Conservation (phyloP, 2,329 filamentous ascomycete genomes). For the Trichothecium roseum region DNA sequence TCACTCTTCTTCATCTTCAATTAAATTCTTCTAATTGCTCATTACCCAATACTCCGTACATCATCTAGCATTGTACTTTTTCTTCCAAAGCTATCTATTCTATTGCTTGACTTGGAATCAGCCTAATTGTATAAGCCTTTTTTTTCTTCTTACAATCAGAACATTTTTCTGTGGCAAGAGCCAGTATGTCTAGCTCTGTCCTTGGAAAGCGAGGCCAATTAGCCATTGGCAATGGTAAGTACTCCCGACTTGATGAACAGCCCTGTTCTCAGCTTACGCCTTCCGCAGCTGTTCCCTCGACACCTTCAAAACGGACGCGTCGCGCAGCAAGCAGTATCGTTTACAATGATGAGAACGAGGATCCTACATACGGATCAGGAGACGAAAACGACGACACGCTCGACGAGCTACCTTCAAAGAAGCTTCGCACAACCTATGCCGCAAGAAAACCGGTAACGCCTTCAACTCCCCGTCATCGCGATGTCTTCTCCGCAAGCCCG, state of each 20-base stretch:
- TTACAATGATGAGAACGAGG: slow-evolving; percentile 59
- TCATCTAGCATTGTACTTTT: neutral
- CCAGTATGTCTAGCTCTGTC: slow-evolving; percentile 2
- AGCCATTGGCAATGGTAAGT: slow-evolving; percentile 19
- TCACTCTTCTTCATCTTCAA: neutral
- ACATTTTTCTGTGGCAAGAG: neutral
- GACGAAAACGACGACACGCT: slow-evolving; percentile 25
- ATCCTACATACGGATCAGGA: slow-evolving; percentile 33
- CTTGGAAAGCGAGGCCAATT: slow-evolving; percentile 24
- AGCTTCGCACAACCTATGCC: slow-evolving; percentile 17
- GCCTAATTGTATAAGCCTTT: slow-evolving; percentile 1
- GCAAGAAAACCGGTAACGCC: slow-evolving; percentile 45
- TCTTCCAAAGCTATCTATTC: neutral
- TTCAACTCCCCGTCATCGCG: slow-evolving; percentile 65
- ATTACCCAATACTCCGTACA: neutral
- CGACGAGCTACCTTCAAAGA: slow-evolving; percentile 21
- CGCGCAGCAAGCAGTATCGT: slow-evolving; percentile 29
- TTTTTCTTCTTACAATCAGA: neutral
- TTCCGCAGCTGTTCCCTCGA: slow-evolving; percentile 1
- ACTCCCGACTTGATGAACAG: neutral
- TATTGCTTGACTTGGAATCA: slow-evolving; percentile 1
- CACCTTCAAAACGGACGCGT: slow-evolving; percentile 8
- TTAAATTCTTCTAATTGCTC: no score
- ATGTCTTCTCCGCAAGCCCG: slow-evolving; percentile 62
- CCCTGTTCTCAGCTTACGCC: neutral